phyloP scores from a whole-genome alignment of 2,329 filamentous ascomycete species.

The Aspergillus quadrilineatus region DNA sequence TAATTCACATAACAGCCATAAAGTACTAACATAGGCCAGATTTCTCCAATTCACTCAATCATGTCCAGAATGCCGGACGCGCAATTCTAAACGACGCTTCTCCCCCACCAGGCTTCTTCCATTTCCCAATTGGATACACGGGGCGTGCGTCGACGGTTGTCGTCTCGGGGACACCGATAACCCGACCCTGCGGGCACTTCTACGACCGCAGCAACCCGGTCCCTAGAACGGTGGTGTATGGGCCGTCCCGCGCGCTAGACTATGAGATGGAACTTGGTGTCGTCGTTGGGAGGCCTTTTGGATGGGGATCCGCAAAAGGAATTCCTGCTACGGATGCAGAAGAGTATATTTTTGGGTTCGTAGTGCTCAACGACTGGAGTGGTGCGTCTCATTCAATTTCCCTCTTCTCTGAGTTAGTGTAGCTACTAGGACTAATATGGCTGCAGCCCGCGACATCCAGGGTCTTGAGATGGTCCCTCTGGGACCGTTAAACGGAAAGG shows the following conservation, averaged over 20 bases:
- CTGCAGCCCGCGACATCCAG: constrained; percentile 54
- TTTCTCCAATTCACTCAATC: constrained; percentile 41
- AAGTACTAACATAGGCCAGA: constrained; percentile 31
- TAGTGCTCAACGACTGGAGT: constrained; percentile 63
- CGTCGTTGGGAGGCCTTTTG: constrained; percentile 45
- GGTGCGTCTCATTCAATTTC: constrained; percentile 15
- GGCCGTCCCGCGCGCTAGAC: constrained; percentile 35
- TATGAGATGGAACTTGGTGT: constrained; percentile 47
- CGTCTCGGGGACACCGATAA: constrained; percentile 49
- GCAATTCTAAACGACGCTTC: constrained; percentile 26
- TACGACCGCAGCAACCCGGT: constrained; percentile 18
- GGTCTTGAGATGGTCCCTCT: constrained; percentile 60
- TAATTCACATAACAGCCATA: constrained; percentile 1
- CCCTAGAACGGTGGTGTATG: constrained; percentile 24
- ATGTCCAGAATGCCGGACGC: constrained; percentile 28
- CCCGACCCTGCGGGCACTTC: constrained; percentile 47
- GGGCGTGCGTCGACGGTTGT: constrained; percentile 57
- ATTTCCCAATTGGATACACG: constrained; percentile 55
- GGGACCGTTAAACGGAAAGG: constrained; percentile 62
- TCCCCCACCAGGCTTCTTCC: constrained; percentile 41
- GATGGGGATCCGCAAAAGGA: constrained; percentile 31
- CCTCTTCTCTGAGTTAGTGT: neutral
- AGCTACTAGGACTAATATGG: neutral
- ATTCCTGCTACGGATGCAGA: constrained; percentile 51
- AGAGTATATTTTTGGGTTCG: constrained; percentile 62